Evolutionary conservation across 2,329 filamentous ascomycete genomes (phyloP).

Genomic region (Cladorrhinum sp.): DNA sequence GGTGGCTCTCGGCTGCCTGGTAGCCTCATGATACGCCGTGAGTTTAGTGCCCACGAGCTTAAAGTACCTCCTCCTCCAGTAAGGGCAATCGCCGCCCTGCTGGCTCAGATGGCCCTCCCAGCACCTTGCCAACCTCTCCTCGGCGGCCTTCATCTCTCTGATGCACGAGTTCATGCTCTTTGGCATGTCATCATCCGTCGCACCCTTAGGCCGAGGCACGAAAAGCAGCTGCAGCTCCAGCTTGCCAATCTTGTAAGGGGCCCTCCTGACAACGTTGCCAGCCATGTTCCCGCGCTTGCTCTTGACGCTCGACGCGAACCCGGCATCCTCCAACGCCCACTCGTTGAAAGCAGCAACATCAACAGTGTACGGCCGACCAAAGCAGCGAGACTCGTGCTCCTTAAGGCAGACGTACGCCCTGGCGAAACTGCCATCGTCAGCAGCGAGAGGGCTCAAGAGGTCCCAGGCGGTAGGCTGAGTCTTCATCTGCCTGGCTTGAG

Average conservation of each 20-base stretch:
- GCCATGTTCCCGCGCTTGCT: slow-evolving; percentile 77
- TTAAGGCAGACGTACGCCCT: slow-evolving; percentile 91
- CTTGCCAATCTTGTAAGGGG: slow-evolving; percentile 96
- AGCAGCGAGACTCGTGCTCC: slow-evolving; percentile 85
- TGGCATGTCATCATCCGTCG: slow-evolving; percentile 92
- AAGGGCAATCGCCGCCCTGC: slow-evolving; percentile 95
- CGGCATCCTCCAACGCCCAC: slow-evolving; percentile 86
- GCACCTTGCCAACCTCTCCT: slow-evolving; percentile 71
- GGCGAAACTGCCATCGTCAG: slow-evolving; percentile 89
- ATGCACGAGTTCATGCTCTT: slow-evolving; percentile 99
- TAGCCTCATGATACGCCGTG: slow-evolving; percentile 94
- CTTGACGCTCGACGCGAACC: slow-evolving; percentile 81
- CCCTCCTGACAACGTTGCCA: slow-evolving; percentile 63
- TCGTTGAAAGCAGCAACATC: slow-evolving; percentile 97
- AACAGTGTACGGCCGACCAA: slow-evolving; percentile 80
- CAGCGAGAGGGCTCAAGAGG: slow-evolving; percentile 79
- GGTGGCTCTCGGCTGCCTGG: slow-evolving; percentile 89
- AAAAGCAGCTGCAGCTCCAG: slow-evolving; percentile 91
- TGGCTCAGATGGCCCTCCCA: slow-evolving; percentile 92
- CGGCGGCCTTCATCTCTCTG: slow-evolving; percentile 86
- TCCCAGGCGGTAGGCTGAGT: slow-evolving; percentile 76
- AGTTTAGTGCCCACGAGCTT: slow-evolving; percentile 87
- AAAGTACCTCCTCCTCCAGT: slow-evolving; percentile 97
- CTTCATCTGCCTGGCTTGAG: slow-evolving; percentile 59
- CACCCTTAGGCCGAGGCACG: slow-evolving; percentile 84